Conservation (phyloP, 2,329 filamentous ascomycete species). For the Fusarium agapanthi region DNA sequence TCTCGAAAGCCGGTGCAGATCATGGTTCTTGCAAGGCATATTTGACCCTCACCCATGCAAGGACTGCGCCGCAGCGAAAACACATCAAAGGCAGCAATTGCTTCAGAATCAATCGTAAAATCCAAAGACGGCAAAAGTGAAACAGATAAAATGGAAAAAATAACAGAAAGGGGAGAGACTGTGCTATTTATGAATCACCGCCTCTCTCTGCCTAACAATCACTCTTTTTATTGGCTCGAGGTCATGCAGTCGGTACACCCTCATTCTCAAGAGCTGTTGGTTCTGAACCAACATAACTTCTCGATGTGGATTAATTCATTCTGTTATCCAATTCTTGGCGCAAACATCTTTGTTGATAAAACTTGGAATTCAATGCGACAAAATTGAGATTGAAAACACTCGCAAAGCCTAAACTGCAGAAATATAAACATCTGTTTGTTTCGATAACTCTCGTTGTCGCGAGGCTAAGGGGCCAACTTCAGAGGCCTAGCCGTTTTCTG, state of each 20-base stretch:
- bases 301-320: not conserved
- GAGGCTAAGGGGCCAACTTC: not conserved
- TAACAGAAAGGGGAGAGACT: not conserved
- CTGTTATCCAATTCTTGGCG: too few species aligned
- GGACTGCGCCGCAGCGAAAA: not conserved
- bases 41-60: rapidly evolving
- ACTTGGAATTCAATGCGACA: not conserved
- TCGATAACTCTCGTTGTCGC: not conserved
- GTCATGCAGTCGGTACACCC: not conserved
- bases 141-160: not conserved
- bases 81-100: not conserved
- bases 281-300: not conserved
- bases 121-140: not conserved
- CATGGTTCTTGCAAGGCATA: not conserved
- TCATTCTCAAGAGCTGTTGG: not conserved
- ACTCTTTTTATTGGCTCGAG: not conserved
- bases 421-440: not conserved
- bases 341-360: not conserved
- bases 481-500: not conserved
- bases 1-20: too few species aligned
- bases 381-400: not conserved
- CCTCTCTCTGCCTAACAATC: not conserved
- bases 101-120: not conserved
- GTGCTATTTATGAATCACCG: not conserved
- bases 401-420: rapidly evolving